phyloP scores from a whole-genome alignment of 2,329 filamentous ascomycete species.

The Penicillium sp. region DNA sequence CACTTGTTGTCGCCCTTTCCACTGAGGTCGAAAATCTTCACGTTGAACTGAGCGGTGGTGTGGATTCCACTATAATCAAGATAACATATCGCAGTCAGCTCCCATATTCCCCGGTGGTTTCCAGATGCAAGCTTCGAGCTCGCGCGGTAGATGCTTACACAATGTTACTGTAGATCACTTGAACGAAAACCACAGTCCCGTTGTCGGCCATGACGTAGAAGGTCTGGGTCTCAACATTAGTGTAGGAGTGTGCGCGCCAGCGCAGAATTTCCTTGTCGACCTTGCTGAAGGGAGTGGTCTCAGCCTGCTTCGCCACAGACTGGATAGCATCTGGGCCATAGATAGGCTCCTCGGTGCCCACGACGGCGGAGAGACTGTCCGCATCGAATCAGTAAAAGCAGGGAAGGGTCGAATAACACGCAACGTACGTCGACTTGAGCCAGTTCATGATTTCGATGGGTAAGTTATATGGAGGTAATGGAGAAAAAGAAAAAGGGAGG shows the following conservation, averaged over 20 bases:
- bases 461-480: slow-evolving; percentile 8
- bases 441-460: slow-evolving; percentile 74
- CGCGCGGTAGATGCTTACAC: slow-evolving; percentile 61
- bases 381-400: slow-evolving; percentile 47
- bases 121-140: not conserved
- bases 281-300: slow-evolving; percentile 77
- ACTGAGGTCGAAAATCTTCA: slow-evolving; percentile 83
- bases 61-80: slow-evolving; percentile 69
- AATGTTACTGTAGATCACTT: slow-evolving; percentile 98
- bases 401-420: slow-evolving; percentile 1
- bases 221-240: slow-evolving; percentile 89
- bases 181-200: slow-evolving; percentile 74
- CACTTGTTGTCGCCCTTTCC: slow-evolving; percentile 74
- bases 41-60: slow-evolving; percentile 90
- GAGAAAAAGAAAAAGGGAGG: slow-evolving; percentile 22
- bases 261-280: slow-evolving; percentile 74
- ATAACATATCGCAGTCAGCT: slow-evolving; percentile 12
- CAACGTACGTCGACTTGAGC: slow-evolving; percentile 83
- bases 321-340: slow-evolving; percentile 88
- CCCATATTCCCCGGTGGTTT: not conserved
- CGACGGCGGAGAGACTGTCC: slow-evolving; percentile 68
- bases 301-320: slow-evolving; percentile 79
- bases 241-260: slow-evolving; percentile 80
- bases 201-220: slow-evolving; percentile 86
- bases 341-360: slow-evolving; percentile 93